phyloP scores from a whole-genome alignment of 345 rosid genomes.

The Conringia planisiliqua region DNA sequence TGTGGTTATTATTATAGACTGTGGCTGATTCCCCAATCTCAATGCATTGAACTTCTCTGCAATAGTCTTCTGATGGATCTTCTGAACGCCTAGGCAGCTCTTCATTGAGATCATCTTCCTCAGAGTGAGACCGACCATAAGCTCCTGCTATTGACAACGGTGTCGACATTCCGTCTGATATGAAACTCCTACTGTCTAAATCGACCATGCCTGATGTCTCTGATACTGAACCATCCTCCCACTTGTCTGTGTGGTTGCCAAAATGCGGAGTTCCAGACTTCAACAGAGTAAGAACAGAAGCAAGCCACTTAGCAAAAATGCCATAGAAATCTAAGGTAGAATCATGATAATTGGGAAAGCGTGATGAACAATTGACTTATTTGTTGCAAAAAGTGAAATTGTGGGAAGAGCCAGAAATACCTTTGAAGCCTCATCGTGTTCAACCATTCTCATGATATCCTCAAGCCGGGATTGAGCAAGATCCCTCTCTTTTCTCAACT shows the following conservation, averaged over 20 bases:
- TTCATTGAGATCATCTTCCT: slow-evolving; percentile 18
- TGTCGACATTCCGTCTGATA: slow-evolving; percentile 47
- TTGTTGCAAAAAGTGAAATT: not conserved
- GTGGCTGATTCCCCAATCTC: slow-evolving; percentile 48
- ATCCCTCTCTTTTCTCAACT: slow-evolving; percentile 74
- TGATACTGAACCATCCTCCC: slow-evolving; percentile 76
- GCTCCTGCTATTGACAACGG: slow-evolving; percentile 38
- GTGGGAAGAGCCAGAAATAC: slow-evolving; percentile 20
- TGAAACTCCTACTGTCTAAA: slow-evolving; percentile 43
- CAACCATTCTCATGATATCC: slow-evolving; percentile 67
- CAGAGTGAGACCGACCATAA: slow-evolving; percentile 38
- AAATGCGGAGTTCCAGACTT: slow-evolving; percentile 35
- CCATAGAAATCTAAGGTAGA: not conserved
- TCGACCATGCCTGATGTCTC: slow-evolving; percentile 50
- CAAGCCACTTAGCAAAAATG: not conserved
- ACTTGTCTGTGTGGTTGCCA: slow-evolving; percentile 36
- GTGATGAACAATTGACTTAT: not conserved
- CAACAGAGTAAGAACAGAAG: slow-evolving; percentile 5
- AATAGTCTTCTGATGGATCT: slow-evolving; percentile 60
- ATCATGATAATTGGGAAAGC: not conserved
- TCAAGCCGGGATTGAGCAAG: slow-evolving; percentile 78
- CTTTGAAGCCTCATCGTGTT: slow-evolving; percentile 49
- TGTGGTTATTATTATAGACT: slow-evolving; percentile 36
- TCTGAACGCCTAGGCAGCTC: slow-evolving; percentile 39
- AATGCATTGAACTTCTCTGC: slow-evolving; percentile 87